Conservation (phyloP, 805 yeast species). For the Blastobotrys americana region DNA sequence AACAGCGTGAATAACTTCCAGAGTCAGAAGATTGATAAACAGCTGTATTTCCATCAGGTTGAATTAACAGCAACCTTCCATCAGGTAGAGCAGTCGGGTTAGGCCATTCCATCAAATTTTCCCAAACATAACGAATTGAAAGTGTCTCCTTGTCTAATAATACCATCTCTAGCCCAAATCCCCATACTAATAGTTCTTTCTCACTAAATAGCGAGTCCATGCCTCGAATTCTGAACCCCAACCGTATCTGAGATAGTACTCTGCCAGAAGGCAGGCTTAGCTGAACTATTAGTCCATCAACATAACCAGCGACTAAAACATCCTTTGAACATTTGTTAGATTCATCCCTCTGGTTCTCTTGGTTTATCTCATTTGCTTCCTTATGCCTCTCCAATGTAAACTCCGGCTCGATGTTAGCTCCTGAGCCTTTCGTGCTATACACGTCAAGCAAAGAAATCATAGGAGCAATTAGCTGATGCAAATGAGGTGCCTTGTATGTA, state of each 20-base stretch:
- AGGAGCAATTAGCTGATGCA: background rate
- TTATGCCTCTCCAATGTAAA: no score
- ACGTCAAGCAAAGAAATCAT: background rate
- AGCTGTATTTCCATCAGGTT: constrained; percentile 4
- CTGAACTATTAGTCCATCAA: constrained; percentile 4
- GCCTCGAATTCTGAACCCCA: constrained; percentile 14
- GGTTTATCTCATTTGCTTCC: no score
- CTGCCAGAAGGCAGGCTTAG: constrained; percentile 11
- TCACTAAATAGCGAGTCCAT: constrained; percentile 3
- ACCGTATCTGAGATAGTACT: background rate
- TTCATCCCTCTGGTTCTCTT: no score
- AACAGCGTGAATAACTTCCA: background rate
- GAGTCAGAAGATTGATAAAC: constrained; percentile 2
- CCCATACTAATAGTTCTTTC: constrained; percentile 17
- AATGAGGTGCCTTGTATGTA: background rate
- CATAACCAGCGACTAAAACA: constrained; percentile 6
- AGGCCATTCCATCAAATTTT: constrained; percentile 17
- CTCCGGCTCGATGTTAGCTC: no score
- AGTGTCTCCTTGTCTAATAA: constrained; percentile 10
- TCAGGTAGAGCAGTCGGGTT: constrained; percentile 13
- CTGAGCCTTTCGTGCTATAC: background rate
- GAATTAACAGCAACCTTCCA: constrained; percentile 8
- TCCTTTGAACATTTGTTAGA: background rate
- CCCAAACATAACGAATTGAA: background rate
- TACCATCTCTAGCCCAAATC: constrained; percentile 13